Evolutionary conservation across 179 eudicot genomes (phyloP), one percentile per base, ranked within the genome.

Genomic region (Silene noctiflora): DNA sequence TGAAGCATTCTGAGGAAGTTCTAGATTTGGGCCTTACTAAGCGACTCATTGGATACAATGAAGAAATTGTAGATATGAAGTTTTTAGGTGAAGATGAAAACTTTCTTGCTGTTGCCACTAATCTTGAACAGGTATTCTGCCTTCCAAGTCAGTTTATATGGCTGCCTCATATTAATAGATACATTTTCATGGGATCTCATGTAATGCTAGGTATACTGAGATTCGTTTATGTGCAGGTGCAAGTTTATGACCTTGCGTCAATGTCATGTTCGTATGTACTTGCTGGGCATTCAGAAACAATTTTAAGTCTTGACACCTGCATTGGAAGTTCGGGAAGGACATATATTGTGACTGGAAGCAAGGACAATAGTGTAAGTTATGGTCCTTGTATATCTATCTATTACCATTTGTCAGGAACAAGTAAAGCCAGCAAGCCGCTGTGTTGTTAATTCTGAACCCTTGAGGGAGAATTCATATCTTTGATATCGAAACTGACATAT

Each of bases 181-280:
- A 51, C 79, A 9, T 56, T 27, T 67, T 19, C 35, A 11, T 22
- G 12, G 7, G 10, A 69, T 62, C 27, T n/a, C 21, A 9, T 73
- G 11, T 68, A 27, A 33, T 64, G 22, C 75, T 9, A 55, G 42
- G 42, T 67, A 25, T 70, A 29, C 46, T 56, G 63, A 44, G 39
- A 51, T 19, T 65, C 74, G 56, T 64, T 67, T 73, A 1, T 71
- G 44, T 80, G 73, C 88, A 94, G 98, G 91, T 96, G 56, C 91
- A 93, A 80, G 96, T 96, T 48, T 96, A 91, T 78, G 99, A 93
- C 74, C 85, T 96, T 81, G 86, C 88, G 66, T 87, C 99, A 67
- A 93, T 96, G 99, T 96, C 98, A 63, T 96, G 98, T 79, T 88
- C 97, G 71, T 91, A 91, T 85, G 98, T 96, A 69, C 85, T 96